Percentiles rank a stretch among this genome's conserved stretches.
These are phyloP conservation scores for Trichosanthes truncata DNA, from an alignment of 306 rosid genomes.

Conservation along the genomic window DNA sequence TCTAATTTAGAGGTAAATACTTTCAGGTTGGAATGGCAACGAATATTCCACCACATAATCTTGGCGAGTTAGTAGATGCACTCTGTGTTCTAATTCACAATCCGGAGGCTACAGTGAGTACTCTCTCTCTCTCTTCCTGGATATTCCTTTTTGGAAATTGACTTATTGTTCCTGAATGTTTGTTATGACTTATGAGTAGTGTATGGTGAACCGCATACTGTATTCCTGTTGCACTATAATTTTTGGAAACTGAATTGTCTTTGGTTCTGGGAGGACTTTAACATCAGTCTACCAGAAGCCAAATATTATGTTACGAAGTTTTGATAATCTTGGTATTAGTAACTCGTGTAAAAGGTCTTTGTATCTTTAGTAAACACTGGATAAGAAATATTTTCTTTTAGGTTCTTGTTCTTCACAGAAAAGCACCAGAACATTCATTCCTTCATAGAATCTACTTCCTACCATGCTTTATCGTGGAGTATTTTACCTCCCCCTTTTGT, in stretches of 20 bases:
- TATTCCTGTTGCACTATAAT: neutral
- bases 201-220: neutral
- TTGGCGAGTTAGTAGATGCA: constrained; percentile 87
- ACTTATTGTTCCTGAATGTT: neutral
- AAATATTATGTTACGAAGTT: neutral
- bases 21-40: constrained; percentile 99
- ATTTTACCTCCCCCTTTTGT: too few relatives aligned
- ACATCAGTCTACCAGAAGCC: neutral
- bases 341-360: neutral
- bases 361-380: neutral
- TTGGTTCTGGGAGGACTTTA: neutral
- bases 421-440: too few relatives aligned
- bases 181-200: neutral
- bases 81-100: constrained; percentile 78
- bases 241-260: neutral
- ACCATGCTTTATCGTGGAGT: too few relatives aligned
- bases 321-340: neutral
- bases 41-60: constrained; percentile 97
- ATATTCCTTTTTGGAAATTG: neutral
- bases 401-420: too few relatives aligned
- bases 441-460: too few relatives aligned
- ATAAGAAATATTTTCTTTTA: neutral
- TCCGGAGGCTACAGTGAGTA: constrained; percentile 91
- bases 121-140: neutral
- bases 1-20: constrained; percentile 12